Evolutionary conservation across 164 flowering plant genomes (phyloP).

Genomic region (Litsea cubeba): DNA sequence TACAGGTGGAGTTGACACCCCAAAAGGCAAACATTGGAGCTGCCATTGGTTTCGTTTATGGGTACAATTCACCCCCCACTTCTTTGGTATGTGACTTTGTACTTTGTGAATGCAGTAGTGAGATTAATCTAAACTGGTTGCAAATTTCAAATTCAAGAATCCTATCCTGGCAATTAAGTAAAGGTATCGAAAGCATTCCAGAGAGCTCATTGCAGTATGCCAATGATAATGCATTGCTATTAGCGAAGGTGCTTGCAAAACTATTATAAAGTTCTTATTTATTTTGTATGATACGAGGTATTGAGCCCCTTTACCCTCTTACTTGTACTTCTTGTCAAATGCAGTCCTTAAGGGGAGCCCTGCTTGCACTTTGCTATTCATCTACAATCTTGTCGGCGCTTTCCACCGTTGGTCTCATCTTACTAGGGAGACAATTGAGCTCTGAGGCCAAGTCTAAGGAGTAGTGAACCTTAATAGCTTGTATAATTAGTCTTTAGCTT

Average conservation of each 20-base stretch:
- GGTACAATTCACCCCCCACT: constrained; percentile 33
- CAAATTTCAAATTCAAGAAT: constrained; percentile 37
- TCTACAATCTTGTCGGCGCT: constrained; percentile 55
- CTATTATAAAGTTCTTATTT: not conserved
- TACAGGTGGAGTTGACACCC: constrained; percentile 76
- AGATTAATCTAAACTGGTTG: not conserved
- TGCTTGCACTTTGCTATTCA: constrained; percentile 58
- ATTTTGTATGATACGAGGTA: not conserved
- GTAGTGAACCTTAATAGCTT: constrained; percentile 27
- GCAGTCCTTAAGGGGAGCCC: constrained; percentile 85
- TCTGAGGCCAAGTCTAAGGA: constrained; percentile 30
- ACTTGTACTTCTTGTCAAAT: constrained; percentile 9
- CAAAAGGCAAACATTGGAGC: constrained; percentile 79
- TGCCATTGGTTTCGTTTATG: constrained; percentile 62
- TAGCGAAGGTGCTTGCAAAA: constrained; percentile 47
- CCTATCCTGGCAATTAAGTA: constrained; percentile 72
- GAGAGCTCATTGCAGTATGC: constrained; percentile 86
- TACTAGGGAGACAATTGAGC: constrained; percentile 56
- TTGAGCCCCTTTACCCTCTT: not conserved
- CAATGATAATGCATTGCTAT: constrained; percentile 79
- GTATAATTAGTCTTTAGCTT: not conserved
- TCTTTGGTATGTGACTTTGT: not conserved
- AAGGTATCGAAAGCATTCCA: constrained; percentile 71
- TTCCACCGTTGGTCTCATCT: constrained; percentile 56
- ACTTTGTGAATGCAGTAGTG: not conserved